These are phyloP conservation scores for Coffea eugenioides DNA, from an alignment of 257 asterid genomes.

Conservation along the genomic window DNA sequence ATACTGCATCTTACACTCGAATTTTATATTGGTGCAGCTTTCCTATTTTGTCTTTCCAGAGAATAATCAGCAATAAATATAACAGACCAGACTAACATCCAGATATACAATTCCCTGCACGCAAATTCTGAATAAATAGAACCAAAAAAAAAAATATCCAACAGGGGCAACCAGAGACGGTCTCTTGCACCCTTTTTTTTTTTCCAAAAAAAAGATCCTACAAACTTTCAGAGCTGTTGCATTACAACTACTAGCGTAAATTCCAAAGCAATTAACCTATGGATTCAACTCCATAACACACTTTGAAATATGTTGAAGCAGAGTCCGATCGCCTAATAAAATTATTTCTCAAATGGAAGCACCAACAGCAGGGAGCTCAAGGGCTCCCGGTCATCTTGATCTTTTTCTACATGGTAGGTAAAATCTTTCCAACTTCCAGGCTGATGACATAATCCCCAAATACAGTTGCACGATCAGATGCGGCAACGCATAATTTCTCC, in stretches of 20 bases:
- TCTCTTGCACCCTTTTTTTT: neutral
- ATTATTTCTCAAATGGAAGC: neutral
- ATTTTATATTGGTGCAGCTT: neutral
- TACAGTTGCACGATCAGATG: neutral
- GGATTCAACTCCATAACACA: neutral
- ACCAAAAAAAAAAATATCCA: neutral
- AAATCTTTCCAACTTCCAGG: slow-evolving; percentile 5
- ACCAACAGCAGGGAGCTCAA: neutral
- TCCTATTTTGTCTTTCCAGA: neutral
- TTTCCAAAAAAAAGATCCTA: neutral
- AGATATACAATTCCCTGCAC: neutral
- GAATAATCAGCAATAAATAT: neutral
- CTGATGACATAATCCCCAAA: slow-evolving; percentile 6
- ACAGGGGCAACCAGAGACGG: neutral
- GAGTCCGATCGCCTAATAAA: neutral
- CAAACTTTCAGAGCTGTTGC: neutral
- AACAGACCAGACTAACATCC: neutral
- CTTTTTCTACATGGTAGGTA: neutral
- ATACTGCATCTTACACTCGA: neutral
- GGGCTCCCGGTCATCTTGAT: neutral
- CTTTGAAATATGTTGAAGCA: neutral
- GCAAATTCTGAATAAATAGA: neutral
- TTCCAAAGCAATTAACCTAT: neutral
- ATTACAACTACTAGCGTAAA: neutral
- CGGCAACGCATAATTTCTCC: neutral